Evolutionary conservation across 176 grass and related monocot species (phyloP), one percentile per base, ranked within the genome.

Genomic region (Triticum dicoccoides): DNA sequence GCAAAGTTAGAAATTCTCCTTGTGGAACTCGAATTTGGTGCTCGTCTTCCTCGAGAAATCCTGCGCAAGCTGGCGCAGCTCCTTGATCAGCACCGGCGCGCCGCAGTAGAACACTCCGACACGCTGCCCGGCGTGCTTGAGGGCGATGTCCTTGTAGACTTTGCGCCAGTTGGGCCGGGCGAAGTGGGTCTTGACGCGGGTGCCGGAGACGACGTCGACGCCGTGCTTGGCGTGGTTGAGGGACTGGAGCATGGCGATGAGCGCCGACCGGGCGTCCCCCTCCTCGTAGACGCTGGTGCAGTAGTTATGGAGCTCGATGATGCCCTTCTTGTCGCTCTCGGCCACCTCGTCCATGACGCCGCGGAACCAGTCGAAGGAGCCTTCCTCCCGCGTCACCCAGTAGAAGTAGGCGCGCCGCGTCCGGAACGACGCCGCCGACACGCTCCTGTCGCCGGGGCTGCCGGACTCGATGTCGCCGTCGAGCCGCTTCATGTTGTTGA

Each of bases 251-350:
- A 95, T 98, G 77, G 93, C 84, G 82, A 98, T 98, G 75, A 95
- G 88, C 1, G 93, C 96, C 0, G 96, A 98, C 2, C 96, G 83
- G 13, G 93, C 96, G 83, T 98, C 96, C 2, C 96, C 96, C 1
- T 98, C 96, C 90, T 98, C 93, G 87, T 98, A 95, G 7, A 98
- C 91, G 90, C 96, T 98, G 62, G 91, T 98, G 86, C 96, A 98
- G 87, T 95, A 89, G 89, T 91, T 98, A 78, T 95, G 93, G 69
- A 98, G 89, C 90, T 98, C 96, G 87, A 98, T 95, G 23, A 92
- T 86, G 33, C 86, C 82, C 78, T 94, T 91, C 85, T 88, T 91
- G 89, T 95, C 91, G 2, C 80, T 91, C 84, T 89, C 93, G 9
- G 91, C 91, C 69, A 98, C 91, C 85, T 95, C 93, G 80, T 95